These are phyloP conservation scores for Sugiyamaella chiloensis DNA, from an alignment of 805 yeast species.

Conservation along the genomic window DNA sequence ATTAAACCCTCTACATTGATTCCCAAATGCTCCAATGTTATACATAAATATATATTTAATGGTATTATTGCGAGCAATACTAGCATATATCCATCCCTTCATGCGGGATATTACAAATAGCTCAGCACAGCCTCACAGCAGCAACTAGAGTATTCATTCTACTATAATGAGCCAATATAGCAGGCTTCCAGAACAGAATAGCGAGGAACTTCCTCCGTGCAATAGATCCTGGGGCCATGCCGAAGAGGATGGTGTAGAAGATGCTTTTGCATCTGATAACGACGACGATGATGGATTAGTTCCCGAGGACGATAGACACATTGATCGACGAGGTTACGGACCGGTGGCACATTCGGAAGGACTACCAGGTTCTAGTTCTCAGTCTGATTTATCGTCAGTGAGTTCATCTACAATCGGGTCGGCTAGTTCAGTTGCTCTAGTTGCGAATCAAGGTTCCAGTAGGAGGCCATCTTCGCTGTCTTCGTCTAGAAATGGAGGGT, in stretches of 20 bases:
- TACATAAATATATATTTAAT: too few species aligned
- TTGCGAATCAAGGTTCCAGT: too few species aligned
- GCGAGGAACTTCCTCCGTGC: background rate
- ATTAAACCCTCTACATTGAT: too few species aligned
- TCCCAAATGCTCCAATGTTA: too few species aligned
- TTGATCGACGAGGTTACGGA: constrained; percentile 3
- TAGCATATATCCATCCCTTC: too few species aligned
- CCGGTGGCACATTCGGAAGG: background rate
- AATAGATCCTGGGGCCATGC: background rate
- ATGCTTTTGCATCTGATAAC: constrained; percentile 3
- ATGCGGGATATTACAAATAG: too few species aligned
- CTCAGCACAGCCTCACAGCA: too few species aligned
- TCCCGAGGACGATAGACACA: background rate
- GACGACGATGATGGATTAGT: constrained; percentile 6
- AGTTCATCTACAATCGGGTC: background rate
- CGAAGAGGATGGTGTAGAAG: constrained; percentile 8
- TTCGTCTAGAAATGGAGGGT: constrained; percentile 3
- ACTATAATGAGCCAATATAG: background rate
- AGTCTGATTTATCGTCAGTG: background rate
- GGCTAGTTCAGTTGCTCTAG: background rate
- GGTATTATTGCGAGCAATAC: too few species aligned
- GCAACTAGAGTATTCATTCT: too few species aligned
- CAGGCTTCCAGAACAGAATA: background rate
- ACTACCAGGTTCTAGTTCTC: background rate
- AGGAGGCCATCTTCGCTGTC: background rate